Evolutionary conservation across 2,329 filamentous ascomycete genomes (phyloP), one percentile per base, ranked within the genome.

Genomic region (Orbilia blumenaviensis): DNA sequence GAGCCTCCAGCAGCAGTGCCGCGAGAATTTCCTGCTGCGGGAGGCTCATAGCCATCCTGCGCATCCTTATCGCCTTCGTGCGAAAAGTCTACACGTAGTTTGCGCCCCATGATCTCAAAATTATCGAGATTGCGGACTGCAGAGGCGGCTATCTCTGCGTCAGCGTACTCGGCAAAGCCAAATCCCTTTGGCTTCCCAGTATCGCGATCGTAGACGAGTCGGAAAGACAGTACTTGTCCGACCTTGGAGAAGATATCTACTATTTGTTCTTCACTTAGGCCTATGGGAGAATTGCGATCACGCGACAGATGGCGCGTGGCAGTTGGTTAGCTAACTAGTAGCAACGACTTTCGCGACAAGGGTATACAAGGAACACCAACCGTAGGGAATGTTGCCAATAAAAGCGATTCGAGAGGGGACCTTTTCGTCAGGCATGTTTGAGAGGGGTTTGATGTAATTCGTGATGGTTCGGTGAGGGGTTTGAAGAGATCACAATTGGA

Each of bases 91-190:
- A 91, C 89, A 56, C 89, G 85, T 78, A 91, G 85, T 81, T 90
- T 90, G 75, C 89, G 85, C 10, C 89, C 89, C 85, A 90, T 89
- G 78, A 91, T 85, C 80, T 91, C 89, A 81, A 88, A 87, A 81
- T 90, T 88, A 82, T 91, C 90, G 79, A 91, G 83, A 80, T 91
- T 91, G 77, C 89, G 87, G 58, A 91, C 89, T 0, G 89, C 89
- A 2, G 88, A 89, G 66, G 89, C 89, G 25, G 89, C 89, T n/a
- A 88, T 87, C 80, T 91, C 89, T 27, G 88, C 86, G 80, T 91
- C 89, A 69, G 87, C 86, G 82, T 89, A 91, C 81, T 91, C 89
- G 79, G 89, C 87, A 79, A 91, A 91, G 48, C 89, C 89, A 81
- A 90, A 91, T 21, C 89, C 89, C 81, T 91, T 91, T 1, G 89